Evolutionary conservation across 495 filamentous ascomycete genomes (phyloP).

Genomic region (Annulohypoxylon bovei): DNA sequence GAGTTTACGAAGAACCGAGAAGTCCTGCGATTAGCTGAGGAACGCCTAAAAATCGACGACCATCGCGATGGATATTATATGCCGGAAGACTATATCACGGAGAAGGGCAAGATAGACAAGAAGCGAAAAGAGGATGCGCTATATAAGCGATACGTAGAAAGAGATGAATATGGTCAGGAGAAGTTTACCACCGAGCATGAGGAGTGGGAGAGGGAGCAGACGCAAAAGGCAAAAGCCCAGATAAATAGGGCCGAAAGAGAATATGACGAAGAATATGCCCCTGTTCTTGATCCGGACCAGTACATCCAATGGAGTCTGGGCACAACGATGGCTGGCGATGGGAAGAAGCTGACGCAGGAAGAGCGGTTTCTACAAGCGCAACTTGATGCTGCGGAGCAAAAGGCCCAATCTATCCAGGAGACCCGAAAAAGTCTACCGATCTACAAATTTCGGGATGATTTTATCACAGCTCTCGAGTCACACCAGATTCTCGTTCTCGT

Average conservation of each 20-base stretch:
- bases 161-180: conserved; percentile 87
- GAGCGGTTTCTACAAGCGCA: conserved; percentile 80
- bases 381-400: conserved; percentile 87
- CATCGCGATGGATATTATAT: conserved; percentile 93
- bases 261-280: conserved; percentile 92
- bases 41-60: conserved; percentile 88
- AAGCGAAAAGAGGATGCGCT: conserved; percentile 91
- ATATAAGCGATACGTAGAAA: conserved; percentile 90
- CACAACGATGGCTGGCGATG: conserved; percentile 72
- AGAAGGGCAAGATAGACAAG: conserved; percentile 88
- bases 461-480: conserved; percentile 76
- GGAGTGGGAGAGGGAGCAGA: conserved; percentile 94
- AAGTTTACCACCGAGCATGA: conserved; percentile 93
- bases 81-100: conserved; percentile 93
- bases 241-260: conserved; percentile 76
- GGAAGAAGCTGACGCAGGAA: conserved; percentile 73
- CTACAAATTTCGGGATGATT: conserved; percentile 79
- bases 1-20: conserved; percentile 93
- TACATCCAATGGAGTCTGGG: conserved; percentile 89
- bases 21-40: conserved; percentile 86
- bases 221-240: conserved; percentile 88
- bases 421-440: conserved; percentile 91
- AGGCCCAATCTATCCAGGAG: conserved; percentile 85
- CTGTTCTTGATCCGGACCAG: conserved; percentile 89
- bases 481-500: conserved; percentile 86